A percentile compares a stretch with the other conserved stretches of the same genome.
Conservation (phyloP, 2,329 filamentous ascomycete genomes). For the Colletotrichum sansevieriae region DNA sequence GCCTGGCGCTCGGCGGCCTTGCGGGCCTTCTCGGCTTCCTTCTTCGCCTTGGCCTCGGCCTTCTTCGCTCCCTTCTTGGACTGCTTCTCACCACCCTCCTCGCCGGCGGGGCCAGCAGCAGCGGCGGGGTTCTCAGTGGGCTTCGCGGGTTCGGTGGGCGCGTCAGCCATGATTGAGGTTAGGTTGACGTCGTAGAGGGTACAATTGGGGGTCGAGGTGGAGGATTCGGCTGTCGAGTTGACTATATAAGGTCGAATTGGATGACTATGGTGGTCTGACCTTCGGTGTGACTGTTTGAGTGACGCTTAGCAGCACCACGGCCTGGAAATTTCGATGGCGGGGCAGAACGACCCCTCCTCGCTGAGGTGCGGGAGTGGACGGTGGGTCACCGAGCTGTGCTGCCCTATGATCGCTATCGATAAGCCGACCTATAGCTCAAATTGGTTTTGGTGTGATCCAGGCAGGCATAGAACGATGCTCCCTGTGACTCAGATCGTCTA, state of each 20-base stretch:
- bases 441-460: not conserved
- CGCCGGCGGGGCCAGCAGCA: slow-evolving; percentile 45
- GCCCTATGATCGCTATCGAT: slow-evolving; percentile 17
- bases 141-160: slow-evolving; percentile 47
- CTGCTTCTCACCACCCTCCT: slow-evolving; percentile 39
- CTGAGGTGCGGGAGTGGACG: not conserved
- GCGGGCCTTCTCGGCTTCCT: slow-evolving; percentile 84
- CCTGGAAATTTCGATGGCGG: slow-evolving; percentile 39
- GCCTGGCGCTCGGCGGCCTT: slow-evolving; percentile 54
- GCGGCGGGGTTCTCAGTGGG: slow-evolving; percentile 43
- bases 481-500: not conserved
- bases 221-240: not conserved
- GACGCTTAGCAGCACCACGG: not conserved
- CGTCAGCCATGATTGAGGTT: slow-evolving; percentile 51
- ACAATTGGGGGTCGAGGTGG: not conserved
- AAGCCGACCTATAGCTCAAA: not conserved
- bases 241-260: not conserved
- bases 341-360: slow-evolving; percentile 38
- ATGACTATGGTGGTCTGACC: slow-evolving; percentile 31
- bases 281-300: slow-evolving; percentile 27
- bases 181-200: not conserved
- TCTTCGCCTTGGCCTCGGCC: slow-evolving; percentile 86
- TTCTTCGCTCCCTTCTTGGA: slow-evolving; percentile 90
- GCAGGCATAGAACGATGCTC: not conserved
- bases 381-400: slow-evolving; percentile 16